Evolutionary conservation across 176 grass and related monocot genomes (phyloP), one percentile per base, ranked within the genome.

Genomic region (Oryza brachyantha): DNA sequence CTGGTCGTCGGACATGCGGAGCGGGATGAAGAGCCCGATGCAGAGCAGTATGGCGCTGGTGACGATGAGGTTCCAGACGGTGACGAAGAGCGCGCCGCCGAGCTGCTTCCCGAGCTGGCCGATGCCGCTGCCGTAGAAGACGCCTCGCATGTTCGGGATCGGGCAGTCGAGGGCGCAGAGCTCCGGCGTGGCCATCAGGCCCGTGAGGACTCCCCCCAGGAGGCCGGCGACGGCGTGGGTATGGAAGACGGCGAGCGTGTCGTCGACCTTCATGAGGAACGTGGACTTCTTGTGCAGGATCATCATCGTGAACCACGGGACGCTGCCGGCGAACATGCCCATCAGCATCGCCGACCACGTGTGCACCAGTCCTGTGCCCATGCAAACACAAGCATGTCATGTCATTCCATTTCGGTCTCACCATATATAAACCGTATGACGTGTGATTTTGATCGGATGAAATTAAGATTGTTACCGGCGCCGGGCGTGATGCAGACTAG

Each of bases 261-360:
- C 92, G 62, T 95, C 92, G 4, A 92, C 89, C 71, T 92, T 87
- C 82, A 80, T 87, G 5, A 95, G 92, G 12, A 95, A 25, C 3
- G 68, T 1, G 24, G 73, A 95, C 19, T 79, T 84, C 81, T 89
- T 92, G 84, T 92, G 89, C 24, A 95, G 84, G 55, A 89, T 79
- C 86, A 95, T 92, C 92, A 95, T 92, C 21, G 86, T 95, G 74
- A 85, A 67, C 92, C 92, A 95, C 0, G 92, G 89, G 13, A 95
- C 14, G 45, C 81, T 67, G 46, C 92, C 89, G 14, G 84, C 80
- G 27, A n/a, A 79, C 52, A 83, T 48, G 63, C 92, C 89, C 89
- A 89, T 95, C 35, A 95, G 35, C 13, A 95, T 79, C n/a, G 92
- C 89, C 16, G 86, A 48, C 92, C 92, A 95, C 48, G 84, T 81